Base-by-base conservation (phyloP, 1,284 basidiomycete genomes). In the Ustilago bromivora region DNA sequence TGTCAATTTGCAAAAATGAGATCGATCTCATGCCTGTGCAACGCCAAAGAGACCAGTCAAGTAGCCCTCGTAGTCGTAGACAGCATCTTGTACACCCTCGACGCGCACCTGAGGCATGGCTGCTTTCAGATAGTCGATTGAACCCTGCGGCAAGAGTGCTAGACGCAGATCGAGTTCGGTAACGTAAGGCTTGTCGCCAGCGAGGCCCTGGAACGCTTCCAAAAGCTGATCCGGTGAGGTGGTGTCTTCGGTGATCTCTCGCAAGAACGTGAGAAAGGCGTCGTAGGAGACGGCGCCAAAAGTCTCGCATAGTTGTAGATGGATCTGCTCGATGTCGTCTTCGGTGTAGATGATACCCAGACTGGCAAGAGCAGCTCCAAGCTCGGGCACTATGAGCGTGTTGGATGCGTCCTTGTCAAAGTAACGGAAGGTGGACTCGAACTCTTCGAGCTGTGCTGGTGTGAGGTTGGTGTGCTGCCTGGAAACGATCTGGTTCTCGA, bases 401-500 rank as follows among this genome's bases (percentile, higher is more conserved):
- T 98, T 97, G 55, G 92, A 91, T 80, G 94, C 93, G 81, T 98
- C 95, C 78, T 92, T 92, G 87, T 98, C 96, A 84, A 99, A 99
- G 88, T 98, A 96, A 66, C 96, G 91, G 90, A 98, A 99, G 1
- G 96, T 97, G 83, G 92, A 92, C 86, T 98, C 96, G 79, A 98
- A 98, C 85, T 98, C 96, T 86, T 98, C 96, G 31, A 98, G 89
- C 86, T 98, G 95, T 3, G 95, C 95, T 0, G 97, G 95, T 0
- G 96, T 97, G 73, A 98, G 87, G 84, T 95, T 95, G 32, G 93
- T 93, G 90, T 94, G 92, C 73, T 94, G 94, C 54, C 93, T 89
- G 7, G 96, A 96, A 0, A 98, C 93, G 82, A 98, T 94, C 89
- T 98, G 96, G 85, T 99, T 98, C 80, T 98, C 95, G 67, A 98